These are phyloP conservation scores for Eutrema heterophyllum DNA, from an alignment of 345 rosid genomes.

Conservation along the genomic window DNA sequence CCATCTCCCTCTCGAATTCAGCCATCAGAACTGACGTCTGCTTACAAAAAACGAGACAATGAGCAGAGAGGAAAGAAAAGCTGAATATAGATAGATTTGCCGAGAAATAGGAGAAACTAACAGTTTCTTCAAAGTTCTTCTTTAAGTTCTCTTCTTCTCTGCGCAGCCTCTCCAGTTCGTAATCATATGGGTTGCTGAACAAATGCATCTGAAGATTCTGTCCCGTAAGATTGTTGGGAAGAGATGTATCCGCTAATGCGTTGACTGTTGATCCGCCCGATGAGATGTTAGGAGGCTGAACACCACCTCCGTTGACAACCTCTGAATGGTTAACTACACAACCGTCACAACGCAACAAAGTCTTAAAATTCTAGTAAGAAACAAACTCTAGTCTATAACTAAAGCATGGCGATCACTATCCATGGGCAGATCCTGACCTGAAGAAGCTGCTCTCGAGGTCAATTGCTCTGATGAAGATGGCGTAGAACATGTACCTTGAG, in stretches of 20 bases:
- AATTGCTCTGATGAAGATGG: slow-evolving; percentile 6
- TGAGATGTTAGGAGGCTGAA: slow-evolving; percentile 18
- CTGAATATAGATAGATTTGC: neutral
- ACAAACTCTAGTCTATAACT: neutral
- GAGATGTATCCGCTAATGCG: neutral
- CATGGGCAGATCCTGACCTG: neutral
- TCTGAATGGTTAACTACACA: neutral
- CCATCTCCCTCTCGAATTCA: slow-evolving; percentile 16
- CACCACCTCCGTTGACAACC: neutral
- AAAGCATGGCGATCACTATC: neutral
- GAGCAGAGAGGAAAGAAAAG: neutral
- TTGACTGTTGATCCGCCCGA: neutral
- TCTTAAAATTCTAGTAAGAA: neutral
- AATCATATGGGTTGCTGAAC: neutral
- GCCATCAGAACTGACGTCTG: slow-evolving; percentile 13
- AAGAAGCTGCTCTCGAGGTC: slow-evolving; percentile 3
- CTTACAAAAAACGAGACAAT: slow-evolving; percentile 1
- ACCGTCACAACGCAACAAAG: neutral
- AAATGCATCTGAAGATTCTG: neutral
- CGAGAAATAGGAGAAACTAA: neutral
- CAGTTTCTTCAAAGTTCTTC: slow-evolving; percentile 10
- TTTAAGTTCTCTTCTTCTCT: neutral
- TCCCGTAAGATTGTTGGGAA: slow-evolving; percentile 8
- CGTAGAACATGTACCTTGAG: neutral
- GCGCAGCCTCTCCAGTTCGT: slow-evolving; percentile 20